Evolutionary conservation across 2,329 filamentous ascomycete species (phyloP).

Genomic region (Penicillium hesseltinei): DNA sequence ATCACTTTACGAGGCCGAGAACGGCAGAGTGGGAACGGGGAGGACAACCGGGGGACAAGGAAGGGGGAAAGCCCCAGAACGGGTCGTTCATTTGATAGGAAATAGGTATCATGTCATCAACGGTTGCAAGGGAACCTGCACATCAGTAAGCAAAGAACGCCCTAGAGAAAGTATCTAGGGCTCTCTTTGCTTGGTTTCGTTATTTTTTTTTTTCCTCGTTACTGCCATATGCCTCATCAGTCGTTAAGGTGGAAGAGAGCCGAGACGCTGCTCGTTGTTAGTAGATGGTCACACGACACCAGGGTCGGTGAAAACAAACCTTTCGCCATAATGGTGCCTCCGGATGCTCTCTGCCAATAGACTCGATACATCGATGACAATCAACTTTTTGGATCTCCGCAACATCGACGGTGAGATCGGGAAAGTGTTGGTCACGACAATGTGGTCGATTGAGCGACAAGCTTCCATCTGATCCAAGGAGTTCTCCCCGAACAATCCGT

Average conservation of each 20-base stretch:
- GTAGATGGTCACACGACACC: conserved; percentile 16
- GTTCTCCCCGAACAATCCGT: conserved; percentile 89
- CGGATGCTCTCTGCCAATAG: conserved; percentile 89
- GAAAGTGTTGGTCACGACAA: conserved; percentile 96
- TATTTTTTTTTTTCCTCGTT: conserved; percentile 15
- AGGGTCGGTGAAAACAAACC: conserved; percentile 60
- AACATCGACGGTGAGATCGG: conserved; percentile 76
- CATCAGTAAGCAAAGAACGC: conserved; percentile 23
- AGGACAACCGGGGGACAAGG: not conserved
- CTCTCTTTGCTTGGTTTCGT: conserved; percentile 5
- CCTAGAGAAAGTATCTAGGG: conserved; percentile 11
- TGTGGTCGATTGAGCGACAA: conserved; percentile 89
- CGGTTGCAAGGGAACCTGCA: conserved; percentile 20
- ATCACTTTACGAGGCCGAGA: conserved; percentile 10
- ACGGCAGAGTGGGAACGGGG: conserved; percentile 5
- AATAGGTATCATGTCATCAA: conserved; percentile 28
- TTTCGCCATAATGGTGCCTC: conserved; percentile 92
- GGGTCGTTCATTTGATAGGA: conserved; percentile 13
- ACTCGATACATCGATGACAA: conserved; percentile 84
- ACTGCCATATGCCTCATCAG: conserved; percentile 27
- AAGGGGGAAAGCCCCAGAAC: conserved; percentile 1
- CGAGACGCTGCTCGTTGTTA: conserved; percentile 44
- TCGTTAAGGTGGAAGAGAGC: conserved; percentile 64
- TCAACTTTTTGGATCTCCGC: conserved; percentile 73
- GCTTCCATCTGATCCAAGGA: conserved; percentile 85